Percentiles rank a stretch among this genome's conserved stretches.
phyloP scores from a whole-genome alignment of 805 yeast genomes.

The Metschnikowia aberdeeniae region DNA sequence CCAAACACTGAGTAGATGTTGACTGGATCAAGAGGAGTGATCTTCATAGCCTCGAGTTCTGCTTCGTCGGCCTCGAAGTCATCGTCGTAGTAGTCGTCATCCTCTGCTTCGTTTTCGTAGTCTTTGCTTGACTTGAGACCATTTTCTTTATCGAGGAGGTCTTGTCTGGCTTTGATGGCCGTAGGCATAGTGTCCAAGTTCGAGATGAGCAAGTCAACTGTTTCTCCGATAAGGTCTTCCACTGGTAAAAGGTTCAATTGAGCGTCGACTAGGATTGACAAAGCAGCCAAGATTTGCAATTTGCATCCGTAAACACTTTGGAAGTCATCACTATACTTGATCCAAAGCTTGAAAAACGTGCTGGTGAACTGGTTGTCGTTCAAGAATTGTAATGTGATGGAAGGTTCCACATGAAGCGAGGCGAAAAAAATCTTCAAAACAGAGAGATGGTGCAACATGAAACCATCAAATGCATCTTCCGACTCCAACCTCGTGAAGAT shows the following conservation, averaged over 20 bases:
- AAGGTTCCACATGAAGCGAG: constrained; percentile 36
- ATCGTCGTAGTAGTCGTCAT: constrained; percentile 22
- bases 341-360: constrained; percentile 45
- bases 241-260: constrained; percentile 28
- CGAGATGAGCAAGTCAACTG: constrained; percentile 37
- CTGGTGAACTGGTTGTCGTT: constrained; percentile 35
- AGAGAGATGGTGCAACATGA: constrained; percentile 40
- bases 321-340: constrained; percentile 42
- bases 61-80: constrained; percentile 61
- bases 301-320: constrained; percentile 55
- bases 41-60: constrained; percentile 75
- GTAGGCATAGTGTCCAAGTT: constrained; percentile 44
- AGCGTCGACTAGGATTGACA: constrained; percentile 34
- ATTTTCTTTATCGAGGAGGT: constrained; percentile 38
- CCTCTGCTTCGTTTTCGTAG: constrained; percentile 25
- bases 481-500: constrained; percentile 33
- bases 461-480: constrained; percentile 40
- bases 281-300: constrained; percentile 46
- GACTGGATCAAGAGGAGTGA: constrained; percentile 72
- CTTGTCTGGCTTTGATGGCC: constrained; percentile 46
- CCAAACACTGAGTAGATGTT: constrained; percentile 69
- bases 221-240: constrained; percentile 32
- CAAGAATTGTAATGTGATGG: constrained; percentile 32
- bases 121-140: constrained; percentile 27
- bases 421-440: constrained; percentile 43